phyloP scores from a whole-genome alignment of 2,329 filamentous ascomycete species.

The Diaporthe helianthi region DNA sequence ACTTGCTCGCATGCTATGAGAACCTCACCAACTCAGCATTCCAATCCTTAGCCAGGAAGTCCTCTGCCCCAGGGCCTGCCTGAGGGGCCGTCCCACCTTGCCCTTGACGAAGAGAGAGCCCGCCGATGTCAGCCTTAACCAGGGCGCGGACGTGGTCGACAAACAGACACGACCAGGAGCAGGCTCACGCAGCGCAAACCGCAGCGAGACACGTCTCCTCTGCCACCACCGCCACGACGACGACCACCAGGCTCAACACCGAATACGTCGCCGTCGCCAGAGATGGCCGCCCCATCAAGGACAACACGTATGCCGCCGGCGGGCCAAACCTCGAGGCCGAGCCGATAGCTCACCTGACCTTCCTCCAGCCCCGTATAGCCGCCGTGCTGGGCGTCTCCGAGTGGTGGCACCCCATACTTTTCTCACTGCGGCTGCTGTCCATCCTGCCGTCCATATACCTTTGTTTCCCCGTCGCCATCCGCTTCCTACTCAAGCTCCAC shows the following conservation, averaged over 20 bases:
- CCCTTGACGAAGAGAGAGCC: background rate
- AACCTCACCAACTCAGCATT: background rate
- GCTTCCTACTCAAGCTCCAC: conserved; percentile 70
- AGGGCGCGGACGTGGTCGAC: conserved; percentile 35
- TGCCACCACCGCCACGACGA: conserved; percentile 4
- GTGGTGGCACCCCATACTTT: conserved; percentile 76
- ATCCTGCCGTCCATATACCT: conserved; percentile 75
- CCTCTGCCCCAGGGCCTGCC: conserved; percentile 21
- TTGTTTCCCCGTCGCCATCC: conserved; percentile 72
- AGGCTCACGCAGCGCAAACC: background rate
- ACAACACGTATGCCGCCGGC: background rate
- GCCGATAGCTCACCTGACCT: conserved; percentile 44
- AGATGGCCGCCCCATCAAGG: conserved; percentile 6
- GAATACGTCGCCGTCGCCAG: conserved; percentile 10
- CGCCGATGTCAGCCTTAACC: conserved; percentile 32
- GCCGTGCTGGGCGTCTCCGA: conserved; percentile 77
- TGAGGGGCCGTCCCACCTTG: conserved; percentile 15
- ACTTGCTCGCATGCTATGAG: conserved; percentile 12
- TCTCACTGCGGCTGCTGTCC: conserved; percentile 75
- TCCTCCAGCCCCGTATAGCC: conserved; percentile 78
- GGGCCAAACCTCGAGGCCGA: conserved; percentile 3
- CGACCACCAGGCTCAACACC: conserved; percentile 16
- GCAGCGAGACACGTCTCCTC: conserved; percentile 13
- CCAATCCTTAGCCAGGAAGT: background rate
- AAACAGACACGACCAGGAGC: conserved; percentile 28